Evolutionary conservation across 176 grass and related monocot species (phyloP).

Genomic region (Olyra latifolia): DNA sequence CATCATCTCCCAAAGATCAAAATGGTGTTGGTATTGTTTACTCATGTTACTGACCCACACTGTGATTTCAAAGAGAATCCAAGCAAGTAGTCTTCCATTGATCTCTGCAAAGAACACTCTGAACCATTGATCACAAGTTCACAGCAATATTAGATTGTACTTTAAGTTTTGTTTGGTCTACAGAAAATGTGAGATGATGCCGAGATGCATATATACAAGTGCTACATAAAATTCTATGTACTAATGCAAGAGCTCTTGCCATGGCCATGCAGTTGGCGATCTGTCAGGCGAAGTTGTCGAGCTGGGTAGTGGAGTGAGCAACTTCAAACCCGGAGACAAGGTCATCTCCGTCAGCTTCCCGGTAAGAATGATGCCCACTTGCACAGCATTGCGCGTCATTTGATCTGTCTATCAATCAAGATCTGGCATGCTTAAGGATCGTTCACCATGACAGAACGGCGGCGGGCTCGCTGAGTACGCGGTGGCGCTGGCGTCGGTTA

Average conservation of each 20-base stretch:
- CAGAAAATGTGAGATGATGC: not conserved
- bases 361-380: conserved; percentile 21
- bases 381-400: conserved; percentile 1
- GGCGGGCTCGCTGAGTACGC: conserved; percentile 69
- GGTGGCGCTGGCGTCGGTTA: conserved; percentile 39
- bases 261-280: conserved; percentile 56
- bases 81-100: not conserved
- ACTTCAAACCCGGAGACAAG: conserved; percentile 81
- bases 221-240: not conserved
- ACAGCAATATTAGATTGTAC: not conserved
- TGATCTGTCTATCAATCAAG: not conserved
- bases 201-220: not conserved
- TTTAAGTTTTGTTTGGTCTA: not conserved
- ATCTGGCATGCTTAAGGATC: not conserved
- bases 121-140: not conserved
- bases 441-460: conserved; percentile 39
- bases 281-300: conserved; percentile 65
- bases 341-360: conserved; percentile 60
- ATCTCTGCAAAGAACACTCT: not conserved
- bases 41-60: not conserved
- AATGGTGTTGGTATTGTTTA: not conserved
- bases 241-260: not conserved
- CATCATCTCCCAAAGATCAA: not conserved
- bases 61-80: not conserved
- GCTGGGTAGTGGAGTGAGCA: conserved; percentile 59